Evolutionary conservation across 2,329 filamentous ascomycete species (phyloP).

Genomic region (Aureobasidium sp.): DNA sequence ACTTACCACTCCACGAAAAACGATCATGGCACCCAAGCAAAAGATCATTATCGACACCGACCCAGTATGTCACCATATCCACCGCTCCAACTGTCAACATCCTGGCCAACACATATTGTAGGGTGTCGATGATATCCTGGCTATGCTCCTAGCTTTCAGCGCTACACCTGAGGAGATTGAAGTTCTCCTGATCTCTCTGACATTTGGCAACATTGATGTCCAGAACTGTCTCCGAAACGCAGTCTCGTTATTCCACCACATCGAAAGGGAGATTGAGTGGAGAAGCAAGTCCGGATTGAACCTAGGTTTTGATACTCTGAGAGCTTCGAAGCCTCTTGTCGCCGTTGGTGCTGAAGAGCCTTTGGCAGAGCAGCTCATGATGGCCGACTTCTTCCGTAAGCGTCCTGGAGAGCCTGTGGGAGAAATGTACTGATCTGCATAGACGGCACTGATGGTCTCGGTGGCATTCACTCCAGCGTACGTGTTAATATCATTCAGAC

Average conservation of each 20-base stretch:
- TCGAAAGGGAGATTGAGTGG: constrained; percentile 85
- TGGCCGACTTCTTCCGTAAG: constrained; percentile 70
- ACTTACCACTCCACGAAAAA: background rate
- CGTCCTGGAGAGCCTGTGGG: background rate
- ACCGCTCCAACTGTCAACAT: background rate
- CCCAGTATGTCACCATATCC: constrained; percentile 50
- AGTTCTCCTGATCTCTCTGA: constrained; percentile 75
- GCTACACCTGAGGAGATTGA: constrained; percentile 78
- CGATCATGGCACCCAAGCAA: constrained; percentile 31
- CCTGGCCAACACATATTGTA: constrained; percentile 16
- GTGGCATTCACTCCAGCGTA: constrained; percentile 40
- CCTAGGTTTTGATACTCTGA: constrained; percentile 65
- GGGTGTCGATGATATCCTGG: constrained; percentile 86
- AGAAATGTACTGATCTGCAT: constrained; percentile 6
- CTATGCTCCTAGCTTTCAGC: constrained; percentile 77
- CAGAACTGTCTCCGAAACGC: constrained; percentile 81
- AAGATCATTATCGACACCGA: constrained; percentile 94
- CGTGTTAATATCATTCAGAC: constrained; percentile 1
- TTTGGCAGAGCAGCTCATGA: constrained; percentile 69
- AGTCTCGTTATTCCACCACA: constrained; percentile 81
- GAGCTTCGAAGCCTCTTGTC: constrained; percentile 59
- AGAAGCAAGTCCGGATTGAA: constrained; percentile 58
- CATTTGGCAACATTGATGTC: constrained; percentile 88
- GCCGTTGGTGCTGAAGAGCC: constrained; percentile 82
- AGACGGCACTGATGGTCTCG: constrained; percentile 42